Percentiles rank a stretch among this genome's conserved stretches.
These are phyloP conservation scores for Cinnamomum micranthum DNA, from an alignment of 164 flowering plant genomes.

Conservation along the genomic window DNA sequence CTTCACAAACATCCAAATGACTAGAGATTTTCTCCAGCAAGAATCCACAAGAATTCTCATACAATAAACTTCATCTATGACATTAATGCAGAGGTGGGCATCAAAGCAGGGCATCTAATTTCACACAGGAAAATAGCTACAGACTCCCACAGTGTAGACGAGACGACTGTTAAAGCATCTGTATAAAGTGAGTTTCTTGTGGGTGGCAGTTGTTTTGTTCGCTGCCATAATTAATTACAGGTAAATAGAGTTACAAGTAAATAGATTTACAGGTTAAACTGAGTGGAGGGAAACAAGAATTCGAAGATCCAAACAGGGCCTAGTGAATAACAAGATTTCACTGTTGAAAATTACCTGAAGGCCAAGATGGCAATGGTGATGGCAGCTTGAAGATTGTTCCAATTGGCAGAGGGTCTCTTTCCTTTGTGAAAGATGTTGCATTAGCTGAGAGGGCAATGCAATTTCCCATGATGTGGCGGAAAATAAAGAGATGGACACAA, in stretches of 20 bases:
- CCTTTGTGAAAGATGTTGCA: not conserved
- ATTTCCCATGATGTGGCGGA: not conserved
- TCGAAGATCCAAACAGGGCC: no score
- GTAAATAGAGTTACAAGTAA: no score
- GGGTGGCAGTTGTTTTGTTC: not conserved
- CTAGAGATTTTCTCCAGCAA: not conserved
- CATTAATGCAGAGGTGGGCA: no score
- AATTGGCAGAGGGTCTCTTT: constrained; percentile 24
- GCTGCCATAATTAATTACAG: no score
- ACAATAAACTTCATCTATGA: no score
- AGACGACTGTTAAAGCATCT: not conserved
- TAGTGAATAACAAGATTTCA: no score
- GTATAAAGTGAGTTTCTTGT: not conserved
- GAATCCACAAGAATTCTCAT: no score
- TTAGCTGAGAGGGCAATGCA: not conserved
- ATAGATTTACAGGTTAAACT: no score
- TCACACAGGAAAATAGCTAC: no score
- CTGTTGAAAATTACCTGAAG: constrained; percentile 27
- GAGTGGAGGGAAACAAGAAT: no score
- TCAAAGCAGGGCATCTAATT: no score
- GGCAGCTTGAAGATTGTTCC: constrained; percentile 51
- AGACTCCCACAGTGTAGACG: not conserved
- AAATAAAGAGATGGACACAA: not conserved
- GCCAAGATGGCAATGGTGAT: constrained; percentile 49
- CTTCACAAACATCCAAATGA: no score